Percentiles rank a stretch among this genome's conserved stretches.
phyloP scores from a whole-genome alignment of 192 early-diverging fungal genomes.

The Coemansia sp. region DNA sequence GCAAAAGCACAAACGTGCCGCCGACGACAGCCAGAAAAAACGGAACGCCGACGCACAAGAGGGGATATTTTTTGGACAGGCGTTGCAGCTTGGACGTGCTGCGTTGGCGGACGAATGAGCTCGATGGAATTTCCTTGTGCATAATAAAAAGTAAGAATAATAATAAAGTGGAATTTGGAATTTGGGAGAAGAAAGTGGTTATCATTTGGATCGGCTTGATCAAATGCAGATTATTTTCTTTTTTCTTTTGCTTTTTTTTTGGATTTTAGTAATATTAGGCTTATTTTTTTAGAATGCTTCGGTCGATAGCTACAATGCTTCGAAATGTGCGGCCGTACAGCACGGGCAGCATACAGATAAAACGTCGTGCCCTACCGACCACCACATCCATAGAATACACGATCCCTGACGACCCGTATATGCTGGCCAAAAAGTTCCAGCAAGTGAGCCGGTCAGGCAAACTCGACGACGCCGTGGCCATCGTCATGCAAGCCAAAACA shows the following conservation, averaged over 20 bases:
- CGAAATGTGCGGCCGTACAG: background rate
- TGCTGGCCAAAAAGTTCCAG: slow-evolving; percentile 47
- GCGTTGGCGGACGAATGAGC: slow-evolving; percentile 1
- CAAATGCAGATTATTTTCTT: background rate
- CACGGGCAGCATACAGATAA: slow-evolving; percentile 20
- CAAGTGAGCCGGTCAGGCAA: slow-evolving; percentile 33
- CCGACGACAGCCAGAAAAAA: slow-evolving; percentile 67
- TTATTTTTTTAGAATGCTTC: background rate
- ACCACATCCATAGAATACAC: slow-evolving; percentile 44
- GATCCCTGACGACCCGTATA: slow-evolving; percentile 43
- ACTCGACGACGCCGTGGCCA: slow-evolving; percentile 49
- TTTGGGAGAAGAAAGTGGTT: background rate
- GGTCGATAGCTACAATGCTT: background rate
- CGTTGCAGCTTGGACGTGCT: slow-evolving; percentile 22
- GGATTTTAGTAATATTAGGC: no score
- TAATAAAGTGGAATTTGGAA: background rate
- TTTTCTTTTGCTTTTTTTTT: background rate
- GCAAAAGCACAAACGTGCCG: slow-evolving; percentile 69
- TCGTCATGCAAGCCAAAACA: slow-evolving; percentile 47
- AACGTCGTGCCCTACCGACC: slow-evolving; percentile 44
- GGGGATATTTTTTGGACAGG: slow-evolving; percentile 54
- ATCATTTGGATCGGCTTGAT: background rate
- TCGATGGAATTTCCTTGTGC: slow-evolving; percentile 12
- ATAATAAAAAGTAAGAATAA: background rate
- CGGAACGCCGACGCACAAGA: slow-evolving; percentile 69